Evolutionary conservation across 192 early-diverging fungal genomes (phyloP), one percentile per base, ranked within the genome.

Genomic region (Linnemannia exigua): DNA sequence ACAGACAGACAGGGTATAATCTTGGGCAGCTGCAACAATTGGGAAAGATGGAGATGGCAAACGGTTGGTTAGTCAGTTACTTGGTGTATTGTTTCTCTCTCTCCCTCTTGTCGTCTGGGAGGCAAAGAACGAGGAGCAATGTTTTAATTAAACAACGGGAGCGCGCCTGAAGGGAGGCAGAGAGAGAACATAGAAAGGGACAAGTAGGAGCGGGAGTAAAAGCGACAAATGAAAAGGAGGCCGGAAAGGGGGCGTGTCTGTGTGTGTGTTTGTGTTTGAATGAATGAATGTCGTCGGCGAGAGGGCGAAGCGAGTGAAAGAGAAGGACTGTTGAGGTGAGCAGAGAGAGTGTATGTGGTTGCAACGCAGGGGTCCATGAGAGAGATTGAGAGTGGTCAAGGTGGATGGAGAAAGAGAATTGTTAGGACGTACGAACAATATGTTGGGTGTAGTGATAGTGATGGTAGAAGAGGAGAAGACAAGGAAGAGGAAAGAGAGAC

Each of bases 201-300:
- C 16, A 20, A 16, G 17, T 4, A 46, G 4, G 16, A 51, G 16
- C 5, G 51, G 22, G 20, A 22, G 51, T n/a, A n/a, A n/a, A n/a
- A n/a, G n/a, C n/a, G n/a, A n/a, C n/a, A 52, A 54, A 61, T 61
- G 58, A 61, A 63, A 63, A 63, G 58, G 58, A 63, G 58, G 14
- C 58, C 22, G 22, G 22, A 54, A 54, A 33, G 28, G 31, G 58
- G 58, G 31, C 25, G 58, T 31, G 54, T 61, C 9, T 44, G 41
- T 25, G 25, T 28, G 54, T 61, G 54, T 61, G 58, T 31, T n/a
- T 28, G n/a, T n/a, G n/a, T n/a, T n/a, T n/a, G n/a, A n/a, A n/a
- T n/a, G n/a, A n/a, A n/a, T n/a, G n/a, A n/a, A n/a, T n/a, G n/a
- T n/a, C n/a, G n/a, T n/a, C n/a, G n/a, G n/a, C n/a, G n/a, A 15